A percentile compares a stretch with the other conserved stretches of the same genome.
Evolutionary conservation across 2,329 filamentous ascomycete genomes (phyloP).

Genomic region (Curvularia sp.): DNA sequence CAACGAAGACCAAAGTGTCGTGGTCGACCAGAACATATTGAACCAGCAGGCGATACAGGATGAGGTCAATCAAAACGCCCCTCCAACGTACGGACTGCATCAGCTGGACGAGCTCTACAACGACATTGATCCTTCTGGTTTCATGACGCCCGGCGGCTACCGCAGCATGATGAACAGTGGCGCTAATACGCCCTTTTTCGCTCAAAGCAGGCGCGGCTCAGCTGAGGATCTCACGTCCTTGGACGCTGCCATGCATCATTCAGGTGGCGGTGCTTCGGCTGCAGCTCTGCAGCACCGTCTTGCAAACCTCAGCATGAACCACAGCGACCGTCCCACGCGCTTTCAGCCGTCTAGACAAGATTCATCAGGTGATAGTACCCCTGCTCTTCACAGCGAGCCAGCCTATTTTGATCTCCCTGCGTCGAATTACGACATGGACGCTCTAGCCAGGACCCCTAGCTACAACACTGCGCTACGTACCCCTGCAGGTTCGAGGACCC

Average conservation of each 20-base stretch:
- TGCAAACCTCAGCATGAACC: slow-evolving; percentile 56
- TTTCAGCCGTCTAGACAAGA: slow-evolving; percentile 39
- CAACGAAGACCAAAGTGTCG: slow-evolving; percentile 82
- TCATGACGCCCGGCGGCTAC: slow-evolving; percentile 73
- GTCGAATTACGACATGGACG: slow-evolving; percentile 53
- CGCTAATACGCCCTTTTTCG: slow-evolving; percentile 78
- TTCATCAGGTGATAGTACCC: slow-evolving; percentile 48
- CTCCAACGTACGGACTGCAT: slow-evolving; percentile 92
- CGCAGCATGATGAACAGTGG: slow-evolving; percentile 63
- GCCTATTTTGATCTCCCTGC: slow-evolving; percentile 34
- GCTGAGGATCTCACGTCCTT: slow-evolving; percentile 77
- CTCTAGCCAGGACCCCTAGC: slow-evolving; percentile 58
- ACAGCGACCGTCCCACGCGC: slow-evolving; percentile 44
- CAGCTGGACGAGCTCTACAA: slow-evolving; percentile 89
- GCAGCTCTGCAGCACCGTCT: slow-evolving; percentile 74
- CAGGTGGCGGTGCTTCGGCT: slow-evolving; percentile 59
- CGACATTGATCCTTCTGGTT: slow-evolving; percentile 80
- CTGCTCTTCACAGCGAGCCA: slow-evolving; percentile 37
- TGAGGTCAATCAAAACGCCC: slow-evolving; percentile 71
- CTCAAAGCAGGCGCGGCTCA: slow-evolving; percentile 75
- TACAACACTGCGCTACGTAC: slow-evolving; percentile 60
- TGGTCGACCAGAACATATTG: slow-evolving; percentile 51
- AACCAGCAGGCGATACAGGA: slow-evolving; percentile 57
- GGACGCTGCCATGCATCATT: slow-evolving; percentile 43
- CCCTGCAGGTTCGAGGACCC: slow-evolving; percentile 51